phyloP scores from a whole-genome alignment of 2,329 filamentous ascomycete genomes.

The Xylariaceae sp. region DNA sequence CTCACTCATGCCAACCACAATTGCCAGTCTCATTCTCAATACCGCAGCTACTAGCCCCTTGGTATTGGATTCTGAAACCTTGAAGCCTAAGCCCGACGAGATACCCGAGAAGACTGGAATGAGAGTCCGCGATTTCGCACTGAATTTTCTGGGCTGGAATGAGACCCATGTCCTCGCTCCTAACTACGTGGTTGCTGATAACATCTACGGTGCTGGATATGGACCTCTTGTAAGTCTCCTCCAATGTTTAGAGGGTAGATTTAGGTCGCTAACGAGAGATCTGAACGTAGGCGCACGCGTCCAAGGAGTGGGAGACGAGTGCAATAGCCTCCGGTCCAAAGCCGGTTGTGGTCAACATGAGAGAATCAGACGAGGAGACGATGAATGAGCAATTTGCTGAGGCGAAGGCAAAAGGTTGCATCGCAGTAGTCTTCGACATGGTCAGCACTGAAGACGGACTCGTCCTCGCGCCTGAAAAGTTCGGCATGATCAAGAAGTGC shows the following conservation, averaged over 20 bases:
- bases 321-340: conserved; percentile 29
- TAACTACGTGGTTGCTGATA: conserved; percentile 32
- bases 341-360: conserved; percentile 29
- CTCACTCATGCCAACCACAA: conserved; percentile 28
- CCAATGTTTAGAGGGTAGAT: neutral
- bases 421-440: conserved; percentile 35
- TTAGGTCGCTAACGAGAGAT: neutral
- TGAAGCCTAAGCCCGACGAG: conserved; percentile 26
- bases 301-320: conserved; percentile 28
- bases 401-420: conserved; percentile 33
- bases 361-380: conserved; percentile 25
- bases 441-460: conserved; percentile 36
- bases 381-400: conserved; percentile 28
- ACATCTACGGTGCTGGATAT: conserved; percentile 34
- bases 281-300: conserved; percentile 16
- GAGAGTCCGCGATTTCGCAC: conserved; percentile 26
- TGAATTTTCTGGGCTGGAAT: conserved; percentile 32
- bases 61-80: conserved; percentile 22
- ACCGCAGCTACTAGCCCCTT: conserved; percentile 29
- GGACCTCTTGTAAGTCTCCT: conserved; percentile 25
- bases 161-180: conserved; percentile 30
- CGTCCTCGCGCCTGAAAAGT: conserved; percentile 25
- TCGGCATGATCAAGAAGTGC: conserved; percentile 21
- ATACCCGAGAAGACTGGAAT: conserved; percentile 29
- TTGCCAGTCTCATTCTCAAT: conserved; percentile 33